Evolutionary conservation across 495 filamentous ascomycete genomes (phyloP), one percentile per base, ranked within the genome.

Genomic region (Oidiodendron maius): DNA sequence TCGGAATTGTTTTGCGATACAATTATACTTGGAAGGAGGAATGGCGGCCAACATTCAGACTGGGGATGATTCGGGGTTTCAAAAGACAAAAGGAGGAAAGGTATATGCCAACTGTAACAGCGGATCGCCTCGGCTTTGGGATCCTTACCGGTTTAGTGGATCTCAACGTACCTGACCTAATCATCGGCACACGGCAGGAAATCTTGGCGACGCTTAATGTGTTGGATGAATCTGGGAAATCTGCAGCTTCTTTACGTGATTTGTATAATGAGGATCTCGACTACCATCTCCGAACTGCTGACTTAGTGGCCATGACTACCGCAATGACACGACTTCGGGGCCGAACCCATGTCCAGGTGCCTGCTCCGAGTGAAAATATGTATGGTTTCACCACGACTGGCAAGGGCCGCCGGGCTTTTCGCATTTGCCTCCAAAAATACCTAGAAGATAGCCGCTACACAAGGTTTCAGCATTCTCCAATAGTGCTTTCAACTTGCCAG

Each of bases 1-100:
- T 65, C 8, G 63, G 62, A 4, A 55, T 60, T 13, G 53, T 66
- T 10, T 12, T 61, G 28, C 57, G 63, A 40, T 61, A 48, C 24
- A 24, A 38, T 13, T 52, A 48, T 21, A 52, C 53, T 18, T 42
- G n/a, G 28, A 32, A 32, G 28, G 28, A 32, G 8, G 28, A 32
- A 32, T 32, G 28, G 28, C 28, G 48, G 17, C 52, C 44, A 38
- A 32, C 20, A 1, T 10, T 30, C 8, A 12, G 47, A 36, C 28
- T 50, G 11, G 6, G 15, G 24, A 21, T 40, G 26, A 41, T 46
- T 3, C 34, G 39, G 3, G 36, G 44, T 45, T 30, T 50, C n/a
- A 34, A 36, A 38, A 52, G 46, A 34, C 46, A 55, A 28, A 34
- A 47, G 34, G 46, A 55, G 22, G 52, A 55, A 38, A 30, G 46